These are phyloP conservation scores for Balansia obtecta DNA, from an alignment of 2,329 filamentous ascomycete species.

Conservation along the genomic window DNA sequence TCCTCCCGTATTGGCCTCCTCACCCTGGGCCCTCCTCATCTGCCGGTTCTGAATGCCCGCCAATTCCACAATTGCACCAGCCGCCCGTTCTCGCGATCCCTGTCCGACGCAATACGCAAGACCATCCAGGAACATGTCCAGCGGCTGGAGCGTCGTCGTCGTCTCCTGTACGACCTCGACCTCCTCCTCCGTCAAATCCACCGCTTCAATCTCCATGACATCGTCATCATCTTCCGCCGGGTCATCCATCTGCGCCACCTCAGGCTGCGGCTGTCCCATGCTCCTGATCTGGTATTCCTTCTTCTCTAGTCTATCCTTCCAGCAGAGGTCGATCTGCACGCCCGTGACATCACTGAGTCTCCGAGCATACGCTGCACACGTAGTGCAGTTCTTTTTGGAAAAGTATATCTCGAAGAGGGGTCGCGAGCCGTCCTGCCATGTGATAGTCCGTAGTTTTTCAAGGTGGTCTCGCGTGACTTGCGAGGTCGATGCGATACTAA, in stretches of 20 bases:
- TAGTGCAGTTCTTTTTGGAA: slow-evolving; percentile 20
- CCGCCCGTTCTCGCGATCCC: neutral
- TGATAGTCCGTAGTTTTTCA: slow-evolving; percentile 9
- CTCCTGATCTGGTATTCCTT: slow-evolving; percentile 14
- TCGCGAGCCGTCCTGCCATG: slow-evolving; percentile 15
- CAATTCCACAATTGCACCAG: slow-evolving; percentile 1
- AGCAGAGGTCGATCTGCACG: slow-evolving; percentile 14
- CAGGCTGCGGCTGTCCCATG: neutral
- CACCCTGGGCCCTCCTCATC: neutral
- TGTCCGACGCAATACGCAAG: slow-evolving; percentile 23
- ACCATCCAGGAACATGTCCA: slow-evolving; percentile 13
- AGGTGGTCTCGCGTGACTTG: slow-evolving; percentile 13
- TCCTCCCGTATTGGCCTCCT: neutral
- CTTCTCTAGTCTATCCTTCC: slow-evolving; percentile 16
- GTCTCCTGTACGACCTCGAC: neutral
- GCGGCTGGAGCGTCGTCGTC: neutral
- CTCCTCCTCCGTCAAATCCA: slow-evolving; percentile 1
- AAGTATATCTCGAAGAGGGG: slow-evolving; percentile 23
- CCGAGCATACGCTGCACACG: slow-evolving; percentile 15
- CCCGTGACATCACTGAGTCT: slow-evolving; percentile 17
- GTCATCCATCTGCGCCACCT: neutral
- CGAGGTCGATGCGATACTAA: slow-evolving; percentile 11
- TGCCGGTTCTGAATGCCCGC: slow-evolving; percentile 2
- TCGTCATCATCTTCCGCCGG: slow-evolving; percentile 3
- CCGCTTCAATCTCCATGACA: neutral